Evolutionary conservation across 345 rosid species (phyloP).

Genomic region (Arabidopsis arenosa): DNA sequence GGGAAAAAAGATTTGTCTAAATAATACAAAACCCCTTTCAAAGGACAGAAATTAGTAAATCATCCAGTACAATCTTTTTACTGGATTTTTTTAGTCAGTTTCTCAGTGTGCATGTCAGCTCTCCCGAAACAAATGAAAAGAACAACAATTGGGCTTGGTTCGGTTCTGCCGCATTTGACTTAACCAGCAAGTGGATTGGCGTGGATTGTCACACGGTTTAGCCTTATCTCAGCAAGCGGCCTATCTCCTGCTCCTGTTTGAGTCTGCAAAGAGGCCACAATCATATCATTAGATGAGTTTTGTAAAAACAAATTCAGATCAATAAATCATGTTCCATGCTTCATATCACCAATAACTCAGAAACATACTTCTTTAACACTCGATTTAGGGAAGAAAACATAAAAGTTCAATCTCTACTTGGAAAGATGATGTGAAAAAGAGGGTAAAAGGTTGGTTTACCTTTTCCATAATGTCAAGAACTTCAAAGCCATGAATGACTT

Average conservation of each 20-base stretch:
- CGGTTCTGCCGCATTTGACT: neutral
- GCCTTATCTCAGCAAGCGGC: slow-evolving; percentile 96
- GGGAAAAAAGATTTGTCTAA: too few relatives aligned
- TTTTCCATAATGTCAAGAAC: slow-evolving; percentile 98
- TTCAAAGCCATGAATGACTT: slow-evolving; percentile 97
- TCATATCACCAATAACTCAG: neutral
- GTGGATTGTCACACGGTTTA: slow-evolving; percentile 91
- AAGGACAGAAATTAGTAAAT: slow-evolving; percentile 4
- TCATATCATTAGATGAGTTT: slow-evolving; percentile 7
- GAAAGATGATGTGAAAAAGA: too few relatives aligned
- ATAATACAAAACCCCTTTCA: neutral
- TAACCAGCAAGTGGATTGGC: slow-evolving; percentile 98
- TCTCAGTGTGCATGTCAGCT: slow-evolving; percentile 9
- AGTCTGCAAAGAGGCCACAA: slow-evolving; percentile 60
- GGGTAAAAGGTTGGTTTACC: slow-evolving; percentile 48
- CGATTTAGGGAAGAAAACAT: neutral
- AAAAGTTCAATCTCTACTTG: neutral
- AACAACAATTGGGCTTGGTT: neutral
- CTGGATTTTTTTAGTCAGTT: neutral
- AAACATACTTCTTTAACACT: neutral
- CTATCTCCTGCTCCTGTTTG: slow-evolving; percentile 87
- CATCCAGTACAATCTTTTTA: slow-evolving; percentile 14
- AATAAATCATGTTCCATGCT: neutral
- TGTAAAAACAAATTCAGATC: neutral
- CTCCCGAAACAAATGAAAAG: neutral